Evolutionary conservation across 495 filamentous ascomycete genomes (phyloP).

Genomic region (Tuber borchii): DNA sequence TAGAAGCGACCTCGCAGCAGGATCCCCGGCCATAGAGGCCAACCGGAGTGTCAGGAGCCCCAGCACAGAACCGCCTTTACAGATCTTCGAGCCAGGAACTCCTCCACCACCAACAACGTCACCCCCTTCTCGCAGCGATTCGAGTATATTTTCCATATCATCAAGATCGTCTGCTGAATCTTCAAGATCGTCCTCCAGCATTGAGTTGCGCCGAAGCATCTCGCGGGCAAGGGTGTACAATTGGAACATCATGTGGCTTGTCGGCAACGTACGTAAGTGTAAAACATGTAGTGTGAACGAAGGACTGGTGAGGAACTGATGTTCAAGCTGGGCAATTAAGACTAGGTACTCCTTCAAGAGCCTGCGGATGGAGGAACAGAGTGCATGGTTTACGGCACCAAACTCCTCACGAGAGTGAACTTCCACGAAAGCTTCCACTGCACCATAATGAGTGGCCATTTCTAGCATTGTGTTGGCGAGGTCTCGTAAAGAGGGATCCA

Average conservation of each 20-base stretch:
- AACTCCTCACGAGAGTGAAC: constrained; percentile 88
- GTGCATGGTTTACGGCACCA: constrained; percentile 90
- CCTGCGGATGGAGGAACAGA: constrained; percentile 88
- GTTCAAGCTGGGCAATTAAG: constrained; percentile 85
- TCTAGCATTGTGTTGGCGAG: constrained; percentile 81
- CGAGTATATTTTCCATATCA: constrained; percentile 81
- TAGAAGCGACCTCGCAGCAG: constrained; percentile 70
- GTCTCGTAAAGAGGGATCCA: constrained; percentile 87
- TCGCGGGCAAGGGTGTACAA: constrained; percentile 81
- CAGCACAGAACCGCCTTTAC: constrained; percentile 86
- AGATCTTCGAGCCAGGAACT: constrained; percentile 81
- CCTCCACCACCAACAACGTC: constrained; percentile 65
- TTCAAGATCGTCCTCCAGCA: constrained; percentile 79
- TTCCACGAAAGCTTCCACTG: constrained; percentile 87
- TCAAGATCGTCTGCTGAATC: constrained; percentile 73
- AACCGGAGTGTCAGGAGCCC: constrained; percentile 76
- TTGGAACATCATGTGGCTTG: constrained; percentile 80
- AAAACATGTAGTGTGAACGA: constrained; percentile 86
- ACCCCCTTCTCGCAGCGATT: constrained; percentile 69
- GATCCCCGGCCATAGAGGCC: constrained; percentile 85
- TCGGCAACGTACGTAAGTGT: constrained; percentile 83
- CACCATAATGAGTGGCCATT: constrained; percentile 89
- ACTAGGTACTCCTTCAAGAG: constrained; percentile 87
- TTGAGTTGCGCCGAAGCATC: constrained; percentile 73
- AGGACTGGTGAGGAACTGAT: constrained; percentile 77